Percentiles rank a stretch among this genome's conserved stretches.
Conservation (phyloP, 202 grass and related monocot genomes). For the Panicum virgatum region DNA sequence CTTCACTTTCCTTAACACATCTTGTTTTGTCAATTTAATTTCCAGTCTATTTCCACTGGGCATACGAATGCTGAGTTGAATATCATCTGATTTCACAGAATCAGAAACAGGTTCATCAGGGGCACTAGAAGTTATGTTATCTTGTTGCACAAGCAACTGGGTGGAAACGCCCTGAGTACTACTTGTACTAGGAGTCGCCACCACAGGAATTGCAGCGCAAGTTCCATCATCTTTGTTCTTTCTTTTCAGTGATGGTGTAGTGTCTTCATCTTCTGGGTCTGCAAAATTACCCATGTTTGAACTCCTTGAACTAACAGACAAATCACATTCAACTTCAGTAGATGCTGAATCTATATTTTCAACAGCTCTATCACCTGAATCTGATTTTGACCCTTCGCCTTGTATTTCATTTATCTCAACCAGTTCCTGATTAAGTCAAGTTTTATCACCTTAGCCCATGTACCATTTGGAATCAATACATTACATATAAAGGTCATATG, state of each 20-base stretch:
- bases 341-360: constrained; percentile 37
- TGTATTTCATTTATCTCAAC: constrained; percentile 22
- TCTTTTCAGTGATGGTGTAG: constrained; percentile 10
- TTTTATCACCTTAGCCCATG: constrained; percentile 11
- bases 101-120: constrained; percentile 15
- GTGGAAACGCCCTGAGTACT: constrained; percentile 35
- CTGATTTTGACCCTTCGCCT: constrained; percentile 24
- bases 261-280: constrained; percentile 23
- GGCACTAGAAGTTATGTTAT: constrained; percentile 30
- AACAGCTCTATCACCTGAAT: constrained; percentile 28
- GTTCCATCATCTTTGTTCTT: constrained; percentile 26
- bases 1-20: constrained; percentile 75
- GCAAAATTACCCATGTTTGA: constrained; percentile 18
- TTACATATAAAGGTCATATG: constrained; percentile 11
- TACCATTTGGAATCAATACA: neutral
- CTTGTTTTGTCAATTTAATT: constrained; percentile 71
- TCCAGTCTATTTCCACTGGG: constrained; percentile 80
- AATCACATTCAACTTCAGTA: constrained; percentile 16
- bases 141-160: constrained; percentile 34
- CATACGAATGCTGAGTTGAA: constrained; percentile 82
- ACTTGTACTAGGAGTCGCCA: constrained; percentile 19
- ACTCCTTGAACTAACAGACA: constrained; percentile 23
- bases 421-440: constrained; percentile 45
- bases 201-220: neutral
- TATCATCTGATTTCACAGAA: constrained; percentile 62